Base-by-base conservation (phyloP, 164 flowering plant species). In the Cinnamomum micranthum region DNA sequence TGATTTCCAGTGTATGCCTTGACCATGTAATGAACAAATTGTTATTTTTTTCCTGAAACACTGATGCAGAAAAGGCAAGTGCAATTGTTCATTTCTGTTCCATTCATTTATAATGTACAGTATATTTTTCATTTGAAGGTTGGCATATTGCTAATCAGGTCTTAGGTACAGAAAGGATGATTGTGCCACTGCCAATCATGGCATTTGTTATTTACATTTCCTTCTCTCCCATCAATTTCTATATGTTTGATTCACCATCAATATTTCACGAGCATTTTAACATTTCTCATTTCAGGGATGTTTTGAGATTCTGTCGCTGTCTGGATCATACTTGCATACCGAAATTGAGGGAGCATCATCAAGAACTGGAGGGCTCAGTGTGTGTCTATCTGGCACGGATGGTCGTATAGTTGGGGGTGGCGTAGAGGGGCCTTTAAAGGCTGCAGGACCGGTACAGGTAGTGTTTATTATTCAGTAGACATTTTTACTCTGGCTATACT, bases 361-460 rank as follows among this genome's bases (percentile, higher is more conserved):
- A 50, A 85, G 86, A 81, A 83, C 87, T 70, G 98, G 98, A 70
- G 97, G 95, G 67, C 91, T 94, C 41, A 92, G 95, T 82, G 87
- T 89, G n/a, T 94, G 94, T 77, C 83, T 94, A 22, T 84, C 89
- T 58, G 85, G 84, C 76, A 69, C 90, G 10, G 90, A 88, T 85
- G 98, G 98, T 31, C 92, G 83, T 79, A 88, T 94, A 47, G 79
- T 94, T 74, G 98, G 97, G 65, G 98, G 98, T 77, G 98, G 95
- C 50, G 89, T 94, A 28, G 93, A 90, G 70, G 95, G 95, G 19
- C 93, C 93, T 19, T 78, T 94, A 31, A 86, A 71, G 66, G 98
- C 98, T 73, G 95, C 90, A 27, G 92, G 95, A 41, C 98, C 95
- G 7, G 92, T 94, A 35, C 94, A 94, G 97, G 98, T 94, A 86